Evolutionary conservation across 192 early-diverging fungal genomes (phyloP), one percentile per base, ranked within the genome.

Genomic region (Backusella macrospora): DNA sequence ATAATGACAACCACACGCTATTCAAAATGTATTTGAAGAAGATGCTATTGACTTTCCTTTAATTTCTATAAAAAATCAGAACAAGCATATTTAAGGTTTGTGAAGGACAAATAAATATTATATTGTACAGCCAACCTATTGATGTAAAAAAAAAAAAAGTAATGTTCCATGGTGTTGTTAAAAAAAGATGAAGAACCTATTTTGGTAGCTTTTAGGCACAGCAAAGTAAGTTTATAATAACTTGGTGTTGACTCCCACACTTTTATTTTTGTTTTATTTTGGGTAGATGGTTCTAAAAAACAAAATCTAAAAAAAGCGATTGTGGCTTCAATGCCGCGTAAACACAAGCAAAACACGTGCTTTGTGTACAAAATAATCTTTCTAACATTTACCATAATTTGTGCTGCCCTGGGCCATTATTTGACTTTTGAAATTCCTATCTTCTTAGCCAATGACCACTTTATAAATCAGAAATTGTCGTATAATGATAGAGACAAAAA

Each of bases 151-250:
- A 55, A 55, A 55, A 55, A 55, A 23, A 55, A 55, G 49, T n/a
- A 26, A 59, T 59, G 26, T 59, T 12, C 26, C 9, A 26, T 59
- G 21, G 26, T 59, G 52, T 23, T 59, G 52, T 59, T 59, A 59
- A 59, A 59, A 59, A 59, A 59, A 59, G 52, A 26, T 59, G 26
- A 59, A 59, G 26, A 59, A 8, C 52, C 26, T 59, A 59, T 59
- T 59, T 59, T 59, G 26, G 52, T 26, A 13, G 8, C 26, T 59
- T 59, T 26, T 26, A 12, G 52, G 13, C 9, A 59, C 52, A 26
- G 52, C 10, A 13, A 23, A 21, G 26, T 59, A 59, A 59, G 52
- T 7, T 3, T 59, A 59, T 59, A 23, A 55, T 55, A 21, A 26
- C 49, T 55, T 55, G 49, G 49, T 21, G 23, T 55, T 55, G 21